phyloP scores from a whole-genome alignment of 2,329 filamentous ascomycete species.

The Colletotrichum horii region DNA sequence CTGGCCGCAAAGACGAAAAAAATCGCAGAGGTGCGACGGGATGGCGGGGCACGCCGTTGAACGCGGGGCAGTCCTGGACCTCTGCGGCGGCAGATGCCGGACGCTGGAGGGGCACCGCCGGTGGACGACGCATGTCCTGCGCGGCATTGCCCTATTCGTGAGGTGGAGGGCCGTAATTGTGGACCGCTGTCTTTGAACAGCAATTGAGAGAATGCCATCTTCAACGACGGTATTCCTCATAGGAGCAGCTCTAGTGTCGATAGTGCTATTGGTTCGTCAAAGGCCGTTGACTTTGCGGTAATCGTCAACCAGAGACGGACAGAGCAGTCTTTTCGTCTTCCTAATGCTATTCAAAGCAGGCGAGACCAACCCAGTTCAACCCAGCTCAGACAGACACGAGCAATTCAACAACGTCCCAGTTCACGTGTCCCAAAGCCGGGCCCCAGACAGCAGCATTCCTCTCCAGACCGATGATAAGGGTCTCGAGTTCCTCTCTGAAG shows the following conservation, averaged over 20 bases:
- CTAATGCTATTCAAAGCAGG: not conserved
- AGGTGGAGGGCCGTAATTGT: not conserved
- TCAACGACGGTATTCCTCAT: not conserved
- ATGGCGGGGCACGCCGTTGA: conserved; percentile 26
- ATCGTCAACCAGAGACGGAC: not conserved
- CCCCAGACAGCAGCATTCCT: not conserved
- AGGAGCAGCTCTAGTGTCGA: not conserved
- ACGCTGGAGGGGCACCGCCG: conserved; percentile 10
- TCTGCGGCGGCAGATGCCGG: conserved; percentile 12
- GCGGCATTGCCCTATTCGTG: conserved; percentile 12
- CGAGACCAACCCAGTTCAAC: not conserved
- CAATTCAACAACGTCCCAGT: not conserved
- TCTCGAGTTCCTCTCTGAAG: not conserved
- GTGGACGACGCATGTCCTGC: not conserved
- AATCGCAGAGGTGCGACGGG: not conserved
- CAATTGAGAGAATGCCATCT: not conserved
- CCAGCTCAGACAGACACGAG: not conserved
- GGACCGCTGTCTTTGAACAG: not conserved
- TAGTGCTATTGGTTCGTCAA: not conserved
- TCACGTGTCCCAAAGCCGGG: not conserved
- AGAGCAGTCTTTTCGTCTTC: not conserved
- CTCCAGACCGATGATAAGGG: not conserved
- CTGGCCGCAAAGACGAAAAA: not conserved
- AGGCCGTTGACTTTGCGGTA: not conserved
- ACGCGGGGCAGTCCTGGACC: conserved; percentile 20